phyloP scores from a whole-genome alignment of 2,329 filamentous ascomycete genomes.

The Bipolaris zeicola region DNA sequence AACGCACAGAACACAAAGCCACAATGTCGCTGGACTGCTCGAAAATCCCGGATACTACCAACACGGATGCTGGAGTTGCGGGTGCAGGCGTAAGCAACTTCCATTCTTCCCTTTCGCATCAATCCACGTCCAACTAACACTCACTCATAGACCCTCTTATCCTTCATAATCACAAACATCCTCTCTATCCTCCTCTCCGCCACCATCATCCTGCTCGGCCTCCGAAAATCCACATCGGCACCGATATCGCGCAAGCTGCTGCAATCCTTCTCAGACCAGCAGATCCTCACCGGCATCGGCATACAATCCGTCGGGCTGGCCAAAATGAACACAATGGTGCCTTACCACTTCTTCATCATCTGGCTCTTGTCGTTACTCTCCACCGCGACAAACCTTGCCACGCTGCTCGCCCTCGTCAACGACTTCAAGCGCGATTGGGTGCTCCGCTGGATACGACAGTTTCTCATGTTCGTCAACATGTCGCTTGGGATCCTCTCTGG shows the following conservation, averaged over 20 bases:
- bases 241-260: conserved; percentile 67
- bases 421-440: conserved; percentile 72
- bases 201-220: conserved; percentile 63
- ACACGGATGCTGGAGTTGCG: conserved; percentile 63
- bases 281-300: conserved; percentile 72
- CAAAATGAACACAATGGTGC: conserved; percentile 63
- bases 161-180: conserved; percentile 68
- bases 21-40: conserved; percentile 47
- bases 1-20: background rate
- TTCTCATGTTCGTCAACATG: conserved; percentile 70
- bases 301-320: conserved; percentile 68
- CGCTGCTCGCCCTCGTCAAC: conserved; percentile 67
- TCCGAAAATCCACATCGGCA: conserved; percentile 53
- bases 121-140: background rate
- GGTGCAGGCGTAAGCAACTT: conserved; percentile 58
- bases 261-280: conserved; percentile 69
- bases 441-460: conserved; percentile 67
- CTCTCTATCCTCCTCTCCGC: conserved; percentile 62
- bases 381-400: conserved; percentile 69
- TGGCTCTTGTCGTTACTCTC: conserved; percentile 70
- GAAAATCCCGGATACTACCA: conserved; percentile 51
- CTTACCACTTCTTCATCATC: conserved; percentile 74
- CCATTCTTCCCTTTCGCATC: background rate
- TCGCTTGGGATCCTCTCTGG: conserved; percentile 63
- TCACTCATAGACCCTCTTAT: conserved; percentile 59